Evolutionary conservation across 2,329 filamentous ascomycete genomes (phyloP).

Genomic region (Aspergillus puulaauensis): DNA sequence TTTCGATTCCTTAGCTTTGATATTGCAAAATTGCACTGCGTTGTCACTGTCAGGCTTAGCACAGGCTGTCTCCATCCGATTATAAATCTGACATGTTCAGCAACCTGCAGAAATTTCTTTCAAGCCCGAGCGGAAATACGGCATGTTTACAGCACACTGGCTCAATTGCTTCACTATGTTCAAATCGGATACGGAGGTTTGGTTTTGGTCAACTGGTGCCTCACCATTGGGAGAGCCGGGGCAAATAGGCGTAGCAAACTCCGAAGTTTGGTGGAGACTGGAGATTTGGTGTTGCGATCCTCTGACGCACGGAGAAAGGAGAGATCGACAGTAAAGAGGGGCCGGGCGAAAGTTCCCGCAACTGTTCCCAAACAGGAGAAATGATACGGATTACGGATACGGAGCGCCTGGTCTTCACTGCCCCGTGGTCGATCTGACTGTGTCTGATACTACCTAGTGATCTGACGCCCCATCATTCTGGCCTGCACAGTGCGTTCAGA

Average conservation of each 20-base stretch:
- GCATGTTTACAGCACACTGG: not conserved
- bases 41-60: not conserved
- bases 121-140: not conserved
- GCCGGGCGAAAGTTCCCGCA: not conserved
- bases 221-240: not conserved
- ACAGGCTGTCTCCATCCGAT: not conserved
- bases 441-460: not conserved
- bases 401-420: not conserved
- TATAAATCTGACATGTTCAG: not conserved
- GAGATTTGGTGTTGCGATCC: not conserved
- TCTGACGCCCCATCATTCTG: not conserved
- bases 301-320: not conserved
- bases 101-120: not conserved
- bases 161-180: not conserved
- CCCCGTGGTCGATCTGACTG: not conserved
- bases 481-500: not conserved
- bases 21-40: not conserved
- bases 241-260: not conserved
- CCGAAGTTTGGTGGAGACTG: slow-evolving; percentile 1
- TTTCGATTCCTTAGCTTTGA: not conserved
- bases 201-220: not conserved
- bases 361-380: not conserved
- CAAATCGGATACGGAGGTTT: too few species aligned
- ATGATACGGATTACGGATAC: too few species aligned
- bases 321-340: slow-evolving; percentile 4